Evolutionary conservation across 2,329 filamentous ascomycete genomes (phyloP).

Genomic region (Neobulgaria alba): DNA sequence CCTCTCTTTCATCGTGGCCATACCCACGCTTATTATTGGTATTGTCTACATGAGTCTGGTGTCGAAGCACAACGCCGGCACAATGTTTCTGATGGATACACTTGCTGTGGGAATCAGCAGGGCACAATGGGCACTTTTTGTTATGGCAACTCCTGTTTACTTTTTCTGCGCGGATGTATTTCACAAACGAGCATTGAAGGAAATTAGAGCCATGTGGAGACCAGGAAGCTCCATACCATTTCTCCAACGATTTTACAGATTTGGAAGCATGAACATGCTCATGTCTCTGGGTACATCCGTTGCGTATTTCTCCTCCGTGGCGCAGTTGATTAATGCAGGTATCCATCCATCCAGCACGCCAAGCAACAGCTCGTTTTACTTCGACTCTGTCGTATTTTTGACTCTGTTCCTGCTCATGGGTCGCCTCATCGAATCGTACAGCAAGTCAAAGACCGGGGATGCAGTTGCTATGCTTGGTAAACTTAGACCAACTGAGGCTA

Average conservation of each 20-base stretch:
- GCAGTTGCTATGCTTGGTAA: constrained; percentile 73
- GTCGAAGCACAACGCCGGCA: constrained; percentile 45
- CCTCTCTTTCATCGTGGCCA: constrained; percentile 58
- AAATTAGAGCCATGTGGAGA: constrained; percentile 70
- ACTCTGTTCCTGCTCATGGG: constrained; percentile 76
- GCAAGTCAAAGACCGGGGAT: constrained; percentile 82
- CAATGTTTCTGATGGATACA: constrained; percentile 59
- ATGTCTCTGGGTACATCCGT: constrained; percentile 84
- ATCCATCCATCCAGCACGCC: constrained; percentile 32
- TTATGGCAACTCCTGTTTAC: constrained; percentile 79
- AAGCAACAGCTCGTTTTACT: constrained; percentile 57
- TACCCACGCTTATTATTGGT: constrained; percentile 80
- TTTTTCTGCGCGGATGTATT: constrained; percentile 82
- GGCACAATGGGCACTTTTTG: constrained; percentile 69
- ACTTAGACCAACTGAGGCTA: constrained; percentile 67
- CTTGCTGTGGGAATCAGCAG: constrained; percentile 67
- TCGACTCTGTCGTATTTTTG: constrained; percentile 87
- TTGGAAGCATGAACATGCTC: constrained; percentile 93
- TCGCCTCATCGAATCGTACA: constrained; percentile 77
- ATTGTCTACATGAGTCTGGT: constrained; percentile 88
- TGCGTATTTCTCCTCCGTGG: constrained; percentile 76
- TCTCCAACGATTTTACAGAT: constrained; percentile 73
- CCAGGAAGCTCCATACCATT: constrained; percentile 64
- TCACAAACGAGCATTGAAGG: constrained; percentile 69
- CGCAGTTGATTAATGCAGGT: constrained; percentile 62